Conservation (phyloP, 257 asterid genomes). For the Euphrasia confusa region DNA sequence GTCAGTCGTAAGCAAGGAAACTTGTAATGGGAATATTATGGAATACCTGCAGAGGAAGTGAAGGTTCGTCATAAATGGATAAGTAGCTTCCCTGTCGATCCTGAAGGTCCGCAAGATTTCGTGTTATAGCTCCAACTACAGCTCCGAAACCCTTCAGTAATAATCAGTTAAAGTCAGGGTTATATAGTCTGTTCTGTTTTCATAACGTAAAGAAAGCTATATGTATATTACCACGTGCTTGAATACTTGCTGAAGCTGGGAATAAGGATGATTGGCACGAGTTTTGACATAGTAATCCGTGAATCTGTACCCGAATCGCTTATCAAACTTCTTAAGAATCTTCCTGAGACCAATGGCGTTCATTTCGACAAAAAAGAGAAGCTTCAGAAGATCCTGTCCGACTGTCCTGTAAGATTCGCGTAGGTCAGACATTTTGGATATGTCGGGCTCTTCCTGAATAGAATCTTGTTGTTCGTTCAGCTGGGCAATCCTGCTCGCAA, state of each 20-base stretch:
- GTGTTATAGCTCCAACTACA: conserved; percentile 97
- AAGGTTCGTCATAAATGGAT: conserved; percentile 89
- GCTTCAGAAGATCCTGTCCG: conserved; percentile 83
- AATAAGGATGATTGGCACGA: conserved; percentile 92
- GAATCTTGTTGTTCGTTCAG: conserved; percentile 60
- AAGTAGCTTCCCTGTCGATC: conserved; percentile 96
- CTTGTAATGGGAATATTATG: conserved; percentile 17
- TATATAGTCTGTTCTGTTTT: no score
- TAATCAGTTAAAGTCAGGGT: no score
- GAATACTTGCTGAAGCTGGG: conserved; percentile 96
- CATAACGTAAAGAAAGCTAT: no score
- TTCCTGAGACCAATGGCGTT: conserved; percentile 90
- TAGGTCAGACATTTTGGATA: conserved; percentile 65
- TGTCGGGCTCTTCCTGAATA: conserved; percentile 80
- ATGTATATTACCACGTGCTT: conserved; percentile 88
- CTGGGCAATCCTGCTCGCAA: conserved; percentile 67
- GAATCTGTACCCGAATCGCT: conserved; percentile 82
- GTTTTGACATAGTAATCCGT: conserved; percentile 93
- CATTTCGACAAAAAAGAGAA: conserved; percentile 80
- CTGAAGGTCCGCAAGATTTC: conserved; percentile 93
- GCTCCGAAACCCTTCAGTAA: conserved; percentile 88
- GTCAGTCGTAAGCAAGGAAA: conserved; percentile 20
- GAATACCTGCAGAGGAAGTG: conserved; percentile 73
- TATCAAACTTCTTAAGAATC: conserved; percentile 94
- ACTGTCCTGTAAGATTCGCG: conserved; percentile 82